phyloP scores from a whole-genome alignment of 2,329 filamentous ascomycete species.

The Fusarium zealandicum region DNA sequence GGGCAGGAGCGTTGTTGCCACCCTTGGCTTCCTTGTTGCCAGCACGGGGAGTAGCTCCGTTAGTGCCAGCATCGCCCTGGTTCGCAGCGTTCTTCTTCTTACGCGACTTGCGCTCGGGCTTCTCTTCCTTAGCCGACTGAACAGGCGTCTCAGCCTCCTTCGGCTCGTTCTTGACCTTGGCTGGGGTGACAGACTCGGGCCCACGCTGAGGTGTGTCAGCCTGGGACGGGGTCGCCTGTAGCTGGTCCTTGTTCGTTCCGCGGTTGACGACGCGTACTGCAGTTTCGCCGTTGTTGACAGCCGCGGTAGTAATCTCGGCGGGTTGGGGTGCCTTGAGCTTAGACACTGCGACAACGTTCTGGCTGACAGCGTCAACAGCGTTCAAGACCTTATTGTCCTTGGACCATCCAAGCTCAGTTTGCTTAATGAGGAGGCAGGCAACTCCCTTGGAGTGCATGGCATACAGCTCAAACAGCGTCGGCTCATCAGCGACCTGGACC shows the following conservation, averaged over 20 bases:
- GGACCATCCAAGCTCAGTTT: slow-evolving; percentile 90
- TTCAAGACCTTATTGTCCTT: slow-evolving; percentile 86
- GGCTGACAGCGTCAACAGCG: slow-evolving; percentile 76
- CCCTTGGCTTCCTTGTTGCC: slow-evolving; percentile 49
- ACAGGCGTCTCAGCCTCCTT: slow-evolving; percentile 58
- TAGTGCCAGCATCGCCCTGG: slow-evolving; percentile 55
- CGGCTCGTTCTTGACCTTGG: slow-evolving; percentile 52
- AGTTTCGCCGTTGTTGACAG: slow-evolving; percentile 46
- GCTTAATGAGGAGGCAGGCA: slow-evolving; percentile 85
- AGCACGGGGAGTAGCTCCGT: slow-evolving; percentile 49
- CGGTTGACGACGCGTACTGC: slow-evolving; percentile 47
- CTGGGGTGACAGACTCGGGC: slow-evolving; percentile 44
- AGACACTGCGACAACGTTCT: slow-evolving; percentile 76
- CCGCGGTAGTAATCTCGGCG: slow-evolving; percentile 43
- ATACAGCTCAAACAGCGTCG: slow-evolving; percentile 90
- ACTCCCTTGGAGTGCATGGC: slow-evolving; percentile 97
- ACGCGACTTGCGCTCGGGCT: slow-evolving; percentile 65
- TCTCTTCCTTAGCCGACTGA: slow-evolving; percentile 58
- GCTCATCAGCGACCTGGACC: slow-evolving; percentile 69
- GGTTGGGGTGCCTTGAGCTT: slow-evolving; percentile 67
- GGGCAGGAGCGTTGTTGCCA: slow-evolving; percentile 28
- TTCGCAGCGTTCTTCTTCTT: slow-evolving; percentile 70
- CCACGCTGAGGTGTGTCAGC: slow-evolving; percentile 44
- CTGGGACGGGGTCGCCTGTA: slow-evolving; percentile 39
- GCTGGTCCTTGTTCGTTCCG: slow-evolving; percentile 48